Evolutionary conservation across 1,139 yeast genomes (phyloP).

Genomic region (Lodderomyces orthopsilosis): DNA sequence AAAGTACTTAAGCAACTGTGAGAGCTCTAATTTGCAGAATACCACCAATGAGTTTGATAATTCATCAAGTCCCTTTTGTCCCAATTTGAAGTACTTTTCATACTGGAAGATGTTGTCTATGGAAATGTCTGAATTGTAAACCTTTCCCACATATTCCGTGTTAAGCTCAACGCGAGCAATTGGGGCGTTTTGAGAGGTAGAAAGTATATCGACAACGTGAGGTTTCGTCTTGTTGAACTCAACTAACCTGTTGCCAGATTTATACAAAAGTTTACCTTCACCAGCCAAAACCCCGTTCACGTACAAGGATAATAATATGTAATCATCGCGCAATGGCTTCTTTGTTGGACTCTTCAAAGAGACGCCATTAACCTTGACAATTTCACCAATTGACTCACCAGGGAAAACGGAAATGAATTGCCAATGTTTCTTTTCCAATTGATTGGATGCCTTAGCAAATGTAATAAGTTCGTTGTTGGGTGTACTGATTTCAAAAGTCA

Average conservation of each 20-base stretch:
- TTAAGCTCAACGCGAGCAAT: slow-evolving; percentile 56
- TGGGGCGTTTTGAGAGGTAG: slow-evolving; percentile 32
- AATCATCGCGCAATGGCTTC: slow-evolving; percentile 48
- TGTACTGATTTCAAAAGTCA: slow-evolving; percentile 49
- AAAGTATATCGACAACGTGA: slow-evolving; percentile 35
- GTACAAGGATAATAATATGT: slow-evolving; percentile 56
- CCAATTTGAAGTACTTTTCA: slow-evolving; percentile 45
- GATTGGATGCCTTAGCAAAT: slow-evolving; percentile 71
- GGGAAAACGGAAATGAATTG: slow-evolving; percentile 75
- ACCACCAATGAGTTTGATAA: slow-evolving; percentile 39
- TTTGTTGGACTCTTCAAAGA: slow-evolving; percentile 33
- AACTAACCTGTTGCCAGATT: slow-evolving; percentile 39
- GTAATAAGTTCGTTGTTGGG: slow-evolving; percentile 47
- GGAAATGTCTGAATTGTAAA: slow-evolving; percentile 58
- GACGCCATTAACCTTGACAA: slow-evolving; percentile 57
- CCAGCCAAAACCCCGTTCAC: slow-evolving; percentile 65
- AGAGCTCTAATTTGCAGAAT: slow-evolving; percentile 44
- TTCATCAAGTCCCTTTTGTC: slow-evolving; percentile 44
- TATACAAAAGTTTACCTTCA: slow-evolving; percentile 46
- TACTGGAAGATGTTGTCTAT: slow-evolving; percentile 59
- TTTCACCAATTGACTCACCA: slow-evolving; percentile 72
- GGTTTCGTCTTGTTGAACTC: slow-evolving; percentile 39
- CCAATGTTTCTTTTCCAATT: slow-evolving; percentile 55
- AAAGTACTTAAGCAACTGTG: slow-evolving; percentile 52
- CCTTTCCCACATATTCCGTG: slow-evolving; percentile 69